A percentile compares a stretch with the other conserved stretches of the same genome.
phyloP scores from a whole-genome alignment of 2,329 filamentous ascomycete genomes.

The Nothophoma quercina region DNA sequence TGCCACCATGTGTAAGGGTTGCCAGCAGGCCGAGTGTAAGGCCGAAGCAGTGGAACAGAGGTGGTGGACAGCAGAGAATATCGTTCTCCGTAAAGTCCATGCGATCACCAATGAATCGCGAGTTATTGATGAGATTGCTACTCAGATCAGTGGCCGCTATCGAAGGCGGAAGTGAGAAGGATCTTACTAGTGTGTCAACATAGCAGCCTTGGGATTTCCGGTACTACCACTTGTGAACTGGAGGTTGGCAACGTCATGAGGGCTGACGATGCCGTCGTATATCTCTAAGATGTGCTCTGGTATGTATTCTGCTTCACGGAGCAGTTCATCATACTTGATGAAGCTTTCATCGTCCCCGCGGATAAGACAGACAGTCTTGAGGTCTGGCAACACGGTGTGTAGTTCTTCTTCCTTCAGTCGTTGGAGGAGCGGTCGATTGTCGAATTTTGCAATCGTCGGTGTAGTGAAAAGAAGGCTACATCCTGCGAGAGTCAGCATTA shows the following conservation, averaged over 20 bases:
- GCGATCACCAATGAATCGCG: slow-evolving; percentile 66
- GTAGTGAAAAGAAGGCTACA: slow-evolving; percentile 79
- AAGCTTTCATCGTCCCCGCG: slow-evolving; percentile 56
- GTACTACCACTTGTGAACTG: slow-evolving; percentile 52
- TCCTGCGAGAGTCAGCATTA: slow-evolving; percentile 52
- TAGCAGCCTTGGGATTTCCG: slow-evolving; percentile 49
- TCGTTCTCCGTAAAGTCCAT: slow-evolving; percentile 72
- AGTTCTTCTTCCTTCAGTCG: slow-evolving; percentile 34
- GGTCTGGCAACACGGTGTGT: slow-evolving; percentile 30
- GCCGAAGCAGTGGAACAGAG: slow-evolving; percentile 86
- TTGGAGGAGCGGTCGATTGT: slow-evolving; percentile 67
- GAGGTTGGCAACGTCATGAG: slow-evolving; percentile 46
- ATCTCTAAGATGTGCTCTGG: slow-evolving; percentile 46
- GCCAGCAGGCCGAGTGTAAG: slow-evolving; percentile 79
- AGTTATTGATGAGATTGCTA: slow-evolving; percentile 52
- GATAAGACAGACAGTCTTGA: slow-evolving; percentile 43
- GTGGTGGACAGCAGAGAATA: slow-evolving; percentile 80
- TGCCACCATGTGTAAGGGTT: slow-evolving; percentile 75
- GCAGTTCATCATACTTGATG: slow-evolving; percentile 66
- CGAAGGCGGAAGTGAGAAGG: too few species aligned
- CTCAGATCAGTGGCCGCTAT: not conserved
- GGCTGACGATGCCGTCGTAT: slow-evolving; percentile 46
- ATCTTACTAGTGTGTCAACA: slow-evolving; percentile 49
- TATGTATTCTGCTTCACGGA: slow-evolving; percentile 47
- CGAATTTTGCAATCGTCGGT: slow-evolving; percentile 69